Base-by-base conservation (phyloP, 352 stramenopile genomes). In the Phytophthora tubulina region DNA sequence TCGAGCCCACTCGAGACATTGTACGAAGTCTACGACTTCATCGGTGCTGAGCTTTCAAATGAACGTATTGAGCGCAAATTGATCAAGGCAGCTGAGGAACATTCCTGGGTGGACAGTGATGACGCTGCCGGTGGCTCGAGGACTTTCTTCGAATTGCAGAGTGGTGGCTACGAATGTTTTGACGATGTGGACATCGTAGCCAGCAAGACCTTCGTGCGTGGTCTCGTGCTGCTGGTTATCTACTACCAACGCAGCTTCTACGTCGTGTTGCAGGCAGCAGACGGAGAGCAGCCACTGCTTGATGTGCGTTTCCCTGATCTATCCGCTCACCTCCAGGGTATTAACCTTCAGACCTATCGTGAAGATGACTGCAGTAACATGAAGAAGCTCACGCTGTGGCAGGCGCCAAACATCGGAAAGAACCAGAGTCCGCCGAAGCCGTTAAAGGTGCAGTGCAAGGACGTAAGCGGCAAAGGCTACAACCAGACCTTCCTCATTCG, bases 121-220 rank as follows among this genome's bases (percentile, higher is more conserved):
- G 52, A 70, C 21, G 21, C 21, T 17, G 70, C 71, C 2, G 45
- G 46, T 7, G 58, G 50, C 30, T 50, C 55, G 0, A 89, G 88
- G 49, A 93, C 95, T 38, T 99, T 98, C 76, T 99, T 99, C 67
- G 95, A 99, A 76, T 72, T 99, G n/a, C 80, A 97, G 54, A 94
- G 85, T 42, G 85, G 90, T 33, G 88, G 87, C n/a, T 94, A 93
- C 55, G 83, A 95, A 38, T 94, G 88, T 68, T 95, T 95, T 56
- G 89, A 95, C 63, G 89, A 84, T 33, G 76, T 97, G 13, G 90
- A 97, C 50, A 75, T 96, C 35, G 86, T 94, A n/a, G 90, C 89
- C 14, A 95, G 84, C 81, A 96, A 96, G 69, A 97, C 87, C 2
- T 97, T 94, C 65, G 86, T 95, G 27, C 86, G 87, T 57, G 88